These are phyloP conservation scores for Prunus armeniaca DNA, from an alignment of 306 rosid species.

Conservation along the genomic window DNA sequence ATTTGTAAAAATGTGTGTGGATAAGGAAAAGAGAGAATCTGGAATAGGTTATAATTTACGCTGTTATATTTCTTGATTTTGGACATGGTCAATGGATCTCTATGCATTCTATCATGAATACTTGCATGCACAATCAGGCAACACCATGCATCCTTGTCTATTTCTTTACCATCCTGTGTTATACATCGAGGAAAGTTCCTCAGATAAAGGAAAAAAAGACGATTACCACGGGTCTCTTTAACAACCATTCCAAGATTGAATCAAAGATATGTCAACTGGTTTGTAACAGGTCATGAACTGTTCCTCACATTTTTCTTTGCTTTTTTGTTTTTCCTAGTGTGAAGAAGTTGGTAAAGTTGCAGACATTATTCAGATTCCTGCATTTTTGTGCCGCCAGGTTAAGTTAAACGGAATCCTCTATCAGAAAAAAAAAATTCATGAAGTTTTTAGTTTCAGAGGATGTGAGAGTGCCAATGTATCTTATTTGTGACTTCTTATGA, in stretches of 20 bases:
- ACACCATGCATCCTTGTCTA: not conserved
- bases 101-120: not conserved
- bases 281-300: not conserved
- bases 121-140: not conserved
- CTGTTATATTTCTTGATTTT: not conserved
- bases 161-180: not conserved
- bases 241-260: too few relatives aligned
- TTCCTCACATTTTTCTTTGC: conserved; percentile 14
- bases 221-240: too few relatives aligned
- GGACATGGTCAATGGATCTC: not conserved
- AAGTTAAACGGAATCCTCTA: not conserved
- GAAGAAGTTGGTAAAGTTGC: conserved; percentile 94
- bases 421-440: not conserved
- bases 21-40: not conserved
- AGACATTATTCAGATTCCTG: conserved; percentile 95
- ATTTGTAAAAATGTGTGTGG: not conserved
- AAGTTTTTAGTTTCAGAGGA: not conserved
- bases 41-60: not conserved
- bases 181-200: not conserved
- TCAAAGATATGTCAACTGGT: not conserved
- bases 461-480: conserved; percentile 21
- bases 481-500: conserved; percentile 30
- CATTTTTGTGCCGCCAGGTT: conserved; percentile 94
- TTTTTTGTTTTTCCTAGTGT: conserved; percentile 51
- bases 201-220: too few relatives aligned